These are phyloP conservation scores for Fusarium sp. DNA, from an alignment of 2,329 filamentous ascomycete genomes.

Conservation along the genomic window DNA sequence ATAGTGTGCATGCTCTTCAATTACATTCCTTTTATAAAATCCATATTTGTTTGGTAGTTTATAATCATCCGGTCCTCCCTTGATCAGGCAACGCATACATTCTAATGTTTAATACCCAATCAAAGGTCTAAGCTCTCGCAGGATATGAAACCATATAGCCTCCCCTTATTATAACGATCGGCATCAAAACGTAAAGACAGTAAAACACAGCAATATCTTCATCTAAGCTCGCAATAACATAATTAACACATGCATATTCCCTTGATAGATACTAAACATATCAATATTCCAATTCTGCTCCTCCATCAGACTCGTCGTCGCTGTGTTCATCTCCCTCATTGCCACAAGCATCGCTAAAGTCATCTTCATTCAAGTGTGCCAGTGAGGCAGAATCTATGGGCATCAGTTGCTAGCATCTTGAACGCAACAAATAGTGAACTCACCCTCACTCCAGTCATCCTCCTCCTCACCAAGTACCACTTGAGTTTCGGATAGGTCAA, in stretches of 20 bases:
- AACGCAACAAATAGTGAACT: background rate
- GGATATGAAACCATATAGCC: too few relatives aligned
- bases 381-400: slow-evolving; percentile 23
- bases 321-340: background rate
- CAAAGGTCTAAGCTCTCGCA: too few relatives aligned
- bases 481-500: slow-evolving; percentile 10
- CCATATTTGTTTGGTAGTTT: background rate
- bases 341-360: background rate
- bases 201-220: too few relatives aligned
- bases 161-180: too few relatives aligned
- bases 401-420: background rate
- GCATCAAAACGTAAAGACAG: too few relatives aligned
- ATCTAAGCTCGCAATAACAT: too few relatives aligned
- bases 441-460: slow-evolving; percentile 5
- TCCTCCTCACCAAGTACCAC: background rate
- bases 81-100: background rate
- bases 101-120: too few relatives aligned
- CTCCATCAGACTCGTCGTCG: slow-evolving; percentile 29
- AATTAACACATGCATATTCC: background rate
- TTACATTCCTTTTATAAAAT: background rate
- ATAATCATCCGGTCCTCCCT: background rate
- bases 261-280: background rate
- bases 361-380: slow-evolving; percentile 5
- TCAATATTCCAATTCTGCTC: slow-evolving; percentile 6
- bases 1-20: background rate